Evolutionary conservation across 164 flowering plant species (phyloP), one percentile per base, ranked within the genome.

Genomic region (grape (Vitis vinifera)): DNA sequence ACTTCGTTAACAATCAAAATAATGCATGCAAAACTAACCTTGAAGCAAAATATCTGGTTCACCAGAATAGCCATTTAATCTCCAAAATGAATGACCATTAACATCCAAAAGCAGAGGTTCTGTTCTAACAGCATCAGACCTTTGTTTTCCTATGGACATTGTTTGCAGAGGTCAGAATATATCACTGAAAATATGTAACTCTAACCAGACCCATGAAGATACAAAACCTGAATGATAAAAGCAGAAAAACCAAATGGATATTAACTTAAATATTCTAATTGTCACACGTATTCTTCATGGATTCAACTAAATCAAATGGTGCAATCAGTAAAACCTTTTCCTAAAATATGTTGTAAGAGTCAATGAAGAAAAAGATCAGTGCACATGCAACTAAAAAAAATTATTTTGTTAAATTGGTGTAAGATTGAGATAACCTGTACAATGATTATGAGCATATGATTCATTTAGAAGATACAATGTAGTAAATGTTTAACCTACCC

Each of bases 41-140:
- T 94, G 98, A 74, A 84, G 80, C 69, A 94, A 65, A 19, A 92
- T 31, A 55, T 74, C 65, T 9, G 81, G 61, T 66, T 76, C 79
- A 65, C 73, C 75, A 63, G 79, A 77, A 73, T 59, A 76, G 65
- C 89, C 48, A 53, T 71, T 82, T 12, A 94, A 63, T 69, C 77
- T 92, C 98, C 98, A 92, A 73, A 74, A 87, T 31, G 69, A 81
- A 63, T 66, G 80, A 47, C 97, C 98, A 73, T 74, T 58, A 63
- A 15, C 76, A 70, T 83, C 97, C 73, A 80, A 14, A 48, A 83
- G 29, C 19, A 86, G 53, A 50, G 96, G 86, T 50, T 86, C 86
- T 59, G 87, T 86, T 68, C 98, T 85, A 55, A 88, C 77, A 65
- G 95, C 92, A 77, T 86, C 86, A 14, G 84, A 70, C 63, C 69